phyloP scores from a whole-genome alignment of 352 stramenopile species.

The Phytophthora capsici region DNA sequence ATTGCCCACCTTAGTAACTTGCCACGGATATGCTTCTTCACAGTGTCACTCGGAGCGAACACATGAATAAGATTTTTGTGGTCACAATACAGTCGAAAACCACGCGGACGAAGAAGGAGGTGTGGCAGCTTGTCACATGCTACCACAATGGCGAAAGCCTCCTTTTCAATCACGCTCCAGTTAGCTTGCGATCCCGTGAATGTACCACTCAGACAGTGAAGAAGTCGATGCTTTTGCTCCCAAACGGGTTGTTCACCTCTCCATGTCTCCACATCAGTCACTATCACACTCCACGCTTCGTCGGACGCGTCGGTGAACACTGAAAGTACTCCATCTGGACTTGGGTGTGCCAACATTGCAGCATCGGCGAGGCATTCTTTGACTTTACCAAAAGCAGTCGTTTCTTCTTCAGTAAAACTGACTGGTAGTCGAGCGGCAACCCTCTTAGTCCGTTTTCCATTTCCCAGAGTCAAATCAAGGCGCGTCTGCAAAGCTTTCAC shows the following conservation, averaged over 20 bases:
- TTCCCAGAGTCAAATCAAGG: too few relatives aligned
- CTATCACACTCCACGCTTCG: background rate
- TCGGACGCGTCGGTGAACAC: background rate
- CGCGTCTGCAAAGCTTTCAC: too few relatives aligned
- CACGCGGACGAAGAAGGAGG: too few relatives aligned
- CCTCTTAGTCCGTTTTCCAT: background rate
- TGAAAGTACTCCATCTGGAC: background rate
- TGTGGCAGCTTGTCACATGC: background rate
- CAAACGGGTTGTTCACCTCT: background rate
- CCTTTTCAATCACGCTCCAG: background rate
- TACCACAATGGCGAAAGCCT: background rate
- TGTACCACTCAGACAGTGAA: background rate
- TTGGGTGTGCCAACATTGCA: background rate
- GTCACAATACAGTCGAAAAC: background rate
- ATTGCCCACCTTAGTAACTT: background rate
- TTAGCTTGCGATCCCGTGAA: background rate
- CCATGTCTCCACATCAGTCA: background rate
- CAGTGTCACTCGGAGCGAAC: background rate
- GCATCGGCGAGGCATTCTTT: background rate
- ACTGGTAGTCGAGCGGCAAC: background rate
- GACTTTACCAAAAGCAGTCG: background rate
- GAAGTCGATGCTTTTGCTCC: background rate
- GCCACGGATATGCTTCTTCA: background rate
- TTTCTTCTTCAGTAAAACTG: background rate
- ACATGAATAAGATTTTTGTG: background rate